Evolutionary conservation across 768 basidiomycete genomes (phyloP).

Genomic region (Hypholoma sublateritium): DNA sequence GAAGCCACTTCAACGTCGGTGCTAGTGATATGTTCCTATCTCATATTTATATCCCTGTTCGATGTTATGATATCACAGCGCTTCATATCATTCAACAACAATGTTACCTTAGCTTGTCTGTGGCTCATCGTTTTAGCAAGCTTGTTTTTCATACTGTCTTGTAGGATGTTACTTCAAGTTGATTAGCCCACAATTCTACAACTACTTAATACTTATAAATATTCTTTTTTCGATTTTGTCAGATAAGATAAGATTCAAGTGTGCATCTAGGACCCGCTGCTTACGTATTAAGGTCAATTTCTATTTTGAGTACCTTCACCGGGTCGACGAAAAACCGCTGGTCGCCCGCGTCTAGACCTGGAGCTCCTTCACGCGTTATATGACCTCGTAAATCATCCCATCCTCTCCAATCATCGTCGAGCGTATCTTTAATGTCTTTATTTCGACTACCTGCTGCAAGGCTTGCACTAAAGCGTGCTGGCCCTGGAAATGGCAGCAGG

Average conservation of each 20-base stretch:
- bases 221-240: no score
- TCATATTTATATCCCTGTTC: conserved; percentile 3
- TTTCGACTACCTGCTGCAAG: neutral
- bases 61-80: conserved; percentile 5
- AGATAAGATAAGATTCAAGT: neutral
- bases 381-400: neutral
- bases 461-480: neutral
- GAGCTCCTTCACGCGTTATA: neutral
- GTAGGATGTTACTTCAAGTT: neutral
- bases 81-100: neutral
- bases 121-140: no score
- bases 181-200: no score
- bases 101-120: neutral
- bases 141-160: neutral
- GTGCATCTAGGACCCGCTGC: no score
- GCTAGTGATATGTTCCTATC: neutral
- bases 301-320: neutral
- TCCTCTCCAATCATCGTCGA: neutral
- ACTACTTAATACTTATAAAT: no score
- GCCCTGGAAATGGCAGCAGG: conserved; percentile 3
- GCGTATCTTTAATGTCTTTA: conserved; percentile 2
- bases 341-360: neutral
- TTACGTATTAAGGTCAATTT: neutral
- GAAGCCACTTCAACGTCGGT: neutral
- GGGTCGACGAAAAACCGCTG: neutral